Percentiles rank a stretch among this genome's conserved stretches.
Conservation (phyloP, 768 basidiomycete genomes). For the Leucocoprinus birnbaumii region DNA sequence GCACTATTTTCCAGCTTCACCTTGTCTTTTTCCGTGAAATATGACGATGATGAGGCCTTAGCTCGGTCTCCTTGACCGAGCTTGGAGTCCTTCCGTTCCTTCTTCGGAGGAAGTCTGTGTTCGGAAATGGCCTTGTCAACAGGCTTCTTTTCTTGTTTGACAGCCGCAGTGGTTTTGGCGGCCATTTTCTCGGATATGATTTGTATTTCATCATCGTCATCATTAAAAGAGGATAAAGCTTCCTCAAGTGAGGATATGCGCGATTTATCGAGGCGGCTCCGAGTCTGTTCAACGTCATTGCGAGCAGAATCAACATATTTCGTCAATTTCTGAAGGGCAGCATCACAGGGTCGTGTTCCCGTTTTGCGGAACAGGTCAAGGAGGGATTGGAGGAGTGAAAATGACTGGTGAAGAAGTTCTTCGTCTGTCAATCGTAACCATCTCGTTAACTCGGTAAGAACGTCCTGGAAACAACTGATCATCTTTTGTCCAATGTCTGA, state of each 20-base stretch:
- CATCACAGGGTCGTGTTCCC: conserved; percentile 49
- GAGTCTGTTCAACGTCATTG: conserved; percentile 40
- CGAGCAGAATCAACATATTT: conserved; percentile 62
- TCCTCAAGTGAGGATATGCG: conserved; percentile 67
- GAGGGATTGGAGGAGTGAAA: conserved; percentile 76
- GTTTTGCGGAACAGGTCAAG: conserved; percentile 74
- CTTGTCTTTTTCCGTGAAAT: conserved; percentile 23
- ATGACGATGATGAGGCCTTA: conserved; percentile 18
- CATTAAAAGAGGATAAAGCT: conserved; percentile 59
- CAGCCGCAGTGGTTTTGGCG: background rate
- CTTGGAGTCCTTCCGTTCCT: background rate
- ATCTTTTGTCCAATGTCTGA: conserved; percentile 69
- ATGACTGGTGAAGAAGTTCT: conserved; percentile 88
- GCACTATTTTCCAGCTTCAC: conserved; percentile 9
- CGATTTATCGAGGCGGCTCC: conserved; percentile 53
- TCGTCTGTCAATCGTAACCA: conserved; percentile 94
- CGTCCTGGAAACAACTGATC: conserved; percentile 72
- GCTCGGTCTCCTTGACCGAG: background rate
- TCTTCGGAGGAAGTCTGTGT: conserved; percentile 1
- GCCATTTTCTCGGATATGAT: conserved; percentile 32
- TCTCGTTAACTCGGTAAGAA: conserved; percentile 73
- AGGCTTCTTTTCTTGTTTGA: conserved; percentile 3
- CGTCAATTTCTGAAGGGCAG: conserved; percentile 62
- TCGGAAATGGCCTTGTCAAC: conserved; percentile 9
- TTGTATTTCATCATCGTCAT: conserved; percentile 62